A percentile compares a stretch with the other conserved stretches of the same genome.
phyloP scores from a whole-genome alignment of 495 filamentous ascomycete species.

The Penicillium simplicissimum region DNA sequence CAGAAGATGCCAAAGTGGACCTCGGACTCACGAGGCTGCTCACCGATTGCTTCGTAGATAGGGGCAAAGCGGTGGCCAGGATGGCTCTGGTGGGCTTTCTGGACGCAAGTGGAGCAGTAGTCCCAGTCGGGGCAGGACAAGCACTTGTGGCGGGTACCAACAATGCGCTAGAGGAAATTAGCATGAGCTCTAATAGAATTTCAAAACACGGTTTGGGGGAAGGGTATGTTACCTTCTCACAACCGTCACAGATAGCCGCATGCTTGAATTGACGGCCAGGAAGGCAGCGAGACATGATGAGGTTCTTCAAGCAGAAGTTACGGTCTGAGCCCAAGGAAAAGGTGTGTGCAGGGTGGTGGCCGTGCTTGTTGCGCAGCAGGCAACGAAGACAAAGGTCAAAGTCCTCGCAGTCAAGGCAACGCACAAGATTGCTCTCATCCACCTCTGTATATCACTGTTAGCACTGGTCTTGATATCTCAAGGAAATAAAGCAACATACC shows the following conservation, averaged over 20 bases:
- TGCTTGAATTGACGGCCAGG: constrained; percentile 83
- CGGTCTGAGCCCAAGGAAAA: constrained; percentile 55
- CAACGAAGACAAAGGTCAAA: constrained; percentile 89
- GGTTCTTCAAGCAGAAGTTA: constrained; percentile 40
- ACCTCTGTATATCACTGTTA: constrained; percentile 52
- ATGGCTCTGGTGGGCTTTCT: constrained; percentile 65
- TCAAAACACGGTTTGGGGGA: background rate
- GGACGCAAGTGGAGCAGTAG: constrained; percentile 80
- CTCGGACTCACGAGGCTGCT: constrained; percentile 48
- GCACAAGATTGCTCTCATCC: constrained; percentile 75
- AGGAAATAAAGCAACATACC: constrained; percentile 49
- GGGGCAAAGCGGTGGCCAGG: constrained; percentile 87
- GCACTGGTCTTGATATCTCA: background rate
- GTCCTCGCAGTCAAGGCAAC: constrained; percentile 82
- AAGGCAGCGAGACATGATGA: constrained; percentile 61
- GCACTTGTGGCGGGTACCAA: constrained; percentile 95
- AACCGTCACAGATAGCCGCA: constrained; percentile 91
- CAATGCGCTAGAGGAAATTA: constrained; percentile 57
- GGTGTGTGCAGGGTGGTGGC: constrained; percentile 87
- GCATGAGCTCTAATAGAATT: background rate
- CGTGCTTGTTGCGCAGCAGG: constrained; percentile 74
- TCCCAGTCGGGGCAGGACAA: constrained; percentile 97
- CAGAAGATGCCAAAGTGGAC: constrained; percentile 88
- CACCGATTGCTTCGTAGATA: constrained; percentile 75
- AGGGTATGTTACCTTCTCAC: constrained; percentile 66